Percentiles rank a stretch among this genome's conserved stretches.
phyloP scores from a whole-genome alignment of 2,329 filamentous ascomycete species.

The Penicillium freii region DNA sequence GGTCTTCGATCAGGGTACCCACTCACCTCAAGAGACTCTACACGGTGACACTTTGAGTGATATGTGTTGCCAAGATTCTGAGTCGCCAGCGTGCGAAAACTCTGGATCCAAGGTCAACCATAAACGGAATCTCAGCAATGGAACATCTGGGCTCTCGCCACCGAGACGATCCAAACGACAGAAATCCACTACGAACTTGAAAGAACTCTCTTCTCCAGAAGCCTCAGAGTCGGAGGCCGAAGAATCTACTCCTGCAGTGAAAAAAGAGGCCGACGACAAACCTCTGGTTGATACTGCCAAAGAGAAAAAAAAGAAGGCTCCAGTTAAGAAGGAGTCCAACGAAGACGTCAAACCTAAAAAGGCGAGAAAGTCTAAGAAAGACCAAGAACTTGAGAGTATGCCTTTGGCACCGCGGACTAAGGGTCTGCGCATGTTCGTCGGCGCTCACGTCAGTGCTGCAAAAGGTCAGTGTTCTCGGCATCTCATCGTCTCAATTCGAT shows the following conservation, averaged over 20 bases:
- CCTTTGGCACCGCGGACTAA: constrained; percentile 69
- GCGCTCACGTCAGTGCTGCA: constrained; percentile 86
- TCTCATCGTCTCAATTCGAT: not conserved
- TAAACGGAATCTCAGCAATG: constrained; percentile 31
- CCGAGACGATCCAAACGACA: constrained; percentile 32
- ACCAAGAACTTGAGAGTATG: constrained; percentile 56
- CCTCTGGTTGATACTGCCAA: constrained; percentile 3
- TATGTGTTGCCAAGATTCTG: constrained; percentile 4
- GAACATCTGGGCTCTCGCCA: constrained; percentile 24
- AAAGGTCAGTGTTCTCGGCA: constrained; percentile 60
- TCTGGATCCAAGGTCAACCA: constrained; percentile 15
- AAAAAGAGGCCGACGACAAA: constrained; percentile 9
- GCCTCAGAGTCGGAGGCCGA: constrained; percentile 19
- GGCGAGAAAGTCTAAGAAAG: constrained; percentile 55
- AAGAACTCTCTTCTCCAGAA: constrained; percentile 18
- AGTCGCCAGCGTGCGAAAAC: constrained; percentile 4
- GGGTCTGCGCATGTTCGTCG: constrained; percentile 77
- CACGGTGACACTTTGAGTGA: not conserved
- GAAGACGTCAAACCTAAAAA: constrained; percentile 42
- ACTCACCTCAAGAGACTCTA: not conserved
- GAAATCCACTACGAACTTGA: constrained; percentile 23
- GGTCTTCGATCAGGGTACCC: constrained; percentile 4
- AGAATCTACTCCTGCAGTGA: not conserved
- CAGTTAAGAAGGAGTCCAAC: constrained; percentile 17
- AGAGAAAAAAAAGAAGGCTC: constrained; percentile 14